These are phyloP conservation scores for Umbelopsis sp. DNA, from an alignment of 371 early-diverging fungal genomes.

Conservation along the genomic window DNA sequence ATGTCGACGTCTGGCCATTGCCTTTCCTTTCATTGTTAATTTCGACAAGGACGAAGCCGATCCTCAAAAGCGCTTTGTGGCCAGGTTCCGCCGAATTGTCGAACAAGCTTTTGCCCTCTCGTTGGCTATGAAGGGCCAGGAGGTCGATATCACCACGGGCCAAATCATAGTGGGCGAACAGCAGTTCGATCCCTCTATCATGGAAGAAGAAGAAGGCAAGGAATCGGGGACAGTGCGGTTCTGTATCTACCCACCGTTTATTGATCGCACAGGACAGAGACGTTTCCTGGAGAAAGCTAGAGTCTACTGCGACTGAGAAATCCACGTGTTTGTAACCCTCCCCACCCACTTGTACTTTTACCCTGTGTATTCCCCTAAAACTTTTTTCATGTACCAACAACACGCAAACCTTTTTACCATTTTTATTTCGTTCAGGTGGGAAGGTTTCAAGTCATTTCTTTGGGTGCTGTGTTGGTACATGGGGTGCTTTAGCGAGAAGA, in stretches of 20 bases:
- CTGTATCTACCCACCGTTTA: slow-evolving; percentile 53
- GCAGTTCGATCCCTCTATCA: slow-evolving; percentile 34
- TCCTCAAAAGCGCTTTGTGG: slow-evolving; percentile 33
- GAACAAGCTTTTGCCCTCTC: slow-evolving; percentile 39
- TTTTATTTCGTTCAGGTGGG: background rate
- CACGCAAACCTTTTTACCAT: background rate
- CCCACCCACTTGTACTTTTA: background rate
- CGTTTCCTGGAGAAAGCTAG: slow-evolving; percentile 46
- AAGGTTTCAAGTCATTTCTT: background rate
- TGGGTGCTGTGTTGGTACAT: background rate
- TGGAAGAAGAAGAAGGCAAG: slow-evolving; percentile 49
- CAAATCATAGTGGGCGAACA: slow-evolving; percentile 42
- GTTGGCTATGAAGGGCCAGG: slow-evolving; percentile 52
- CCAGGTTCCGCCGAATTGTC: slow-evolving; percentile 38
- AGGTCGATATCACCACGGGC: slow-evolving; percentile 41
- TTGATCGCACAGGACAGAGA: slow-evolving; percentile 28
- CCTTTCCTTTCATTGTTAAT: slow-evolving; percentile 41
- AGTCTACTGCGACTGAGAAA: slow-evolving; percentile 23
- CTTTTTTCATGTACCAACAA: slow-evolving; percentile 6
- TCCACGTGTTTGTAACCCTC: too few relatives aligned
- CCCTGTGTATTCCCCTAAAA: background rate
- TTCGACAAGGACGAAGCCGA: slow-evolving; percentile 32
- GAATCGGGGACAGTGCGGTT: slow-evolving; percentile 40
- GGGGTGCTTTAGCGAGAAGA: too few relatives aligned
- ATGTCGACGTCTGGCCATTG: slow-evolving; percentile 42